Evolutionary conservation across 371 early-diverging fungal genomes (phyloP).

Genomic region (Mucor indicus): DNA sequence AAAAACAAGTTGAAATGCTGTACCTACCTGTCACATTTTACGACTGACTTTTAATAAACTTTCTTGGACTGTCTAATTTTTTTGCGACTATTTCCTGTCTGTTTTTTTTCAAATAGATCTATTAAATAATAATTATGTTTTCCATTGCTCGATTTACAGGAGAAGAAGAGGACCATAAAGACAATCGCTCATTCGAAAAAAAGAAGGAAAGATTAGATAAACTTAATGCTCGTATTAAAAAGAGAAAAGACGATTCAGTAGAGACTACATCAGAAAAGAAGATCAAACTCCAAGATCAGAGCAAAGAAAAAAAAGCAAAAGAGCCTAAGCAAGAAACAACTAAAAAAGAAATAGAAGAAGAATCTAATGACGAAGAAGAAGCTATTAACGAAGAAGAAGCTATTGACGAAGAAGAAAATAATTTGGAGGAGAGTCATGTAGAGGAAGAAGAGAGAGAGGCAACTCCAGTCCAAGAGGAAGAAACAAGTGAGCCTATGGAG

Average conservation of each 20-base stretch:
- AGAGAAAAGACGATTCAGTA: conserved; percentile 12
- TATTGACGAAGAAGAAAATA: not conserved
- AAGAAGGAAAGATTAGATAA: conserved; percentile 25
- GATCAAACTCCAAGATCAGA: not conserved
- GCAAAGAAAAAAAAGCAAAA: not conserved
- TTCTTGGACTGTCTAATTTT: not conserved
- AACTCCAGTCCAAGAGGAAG: conserved; percentile 5
- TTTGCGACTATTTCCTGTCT: not conserved
- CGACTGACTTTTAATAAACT: too few species aligned
- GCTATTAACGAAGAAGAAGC: not conserved
- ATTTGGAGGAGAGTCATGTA: not conserved
- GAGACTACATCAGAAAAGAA: not conserved
- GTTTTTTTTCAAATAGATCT: not conserved
- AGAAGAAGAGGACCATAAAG: conserved; percentile 25
- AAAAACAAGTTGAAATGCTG: too few species aligned
- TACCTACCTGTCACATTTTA: too few species aligned
- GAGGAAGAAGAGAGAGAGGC: not conserved
- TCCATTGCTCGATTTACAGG: conserved; percentile 32
- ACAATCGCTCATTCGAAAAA: conserved; percentile 22
- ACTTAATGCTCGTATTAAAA: conserved; percentile 17
- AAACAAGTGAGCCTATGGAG: conserved; percentile 3
- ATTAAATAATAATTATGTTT: conserved; percentile 17
- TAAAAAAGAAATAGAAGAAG: not conserved
- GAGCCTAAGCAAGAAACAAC: too few species aligned
- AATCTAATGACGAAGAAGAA: not conserved